Evolutionary conservation across 805 yeast species (phyloP).

Genomic region (Sungouiella thailandica): DNA sequence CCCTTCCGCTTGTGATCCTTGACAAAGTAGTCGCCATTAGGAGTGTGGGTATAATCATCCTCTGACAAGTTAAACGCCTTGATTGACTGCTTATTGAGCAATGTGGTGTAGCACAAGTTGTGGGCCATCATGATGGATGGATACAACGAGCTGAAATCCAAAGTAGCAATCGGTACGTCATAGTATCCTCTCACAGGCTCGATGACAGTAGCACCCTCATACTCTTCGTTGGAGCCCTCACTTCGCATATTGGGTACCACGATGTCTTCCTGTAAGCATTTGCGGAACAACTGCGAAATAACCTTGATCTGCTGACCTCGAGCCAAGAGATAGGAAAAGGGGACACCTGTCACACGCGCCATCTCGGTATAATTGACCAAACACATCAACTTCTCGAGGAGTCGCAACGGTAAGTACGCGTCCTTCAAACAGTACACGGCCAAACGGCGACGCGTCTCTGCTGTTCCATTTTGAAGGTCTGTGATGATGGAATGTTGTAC

Average conservation of each 20-base stretch:
- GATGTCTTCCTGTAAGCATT: conserved; percentile 79
- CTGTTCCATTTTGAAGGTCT: conserved; percentile 84
- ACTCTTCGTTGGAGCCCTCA: conserved; percentile 82
- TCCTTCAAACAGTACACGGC: conserved; percentile 98
- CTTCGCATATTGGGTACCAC: conserved; percentile 87
- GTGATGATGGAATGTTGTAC: conserved; percentile 97
- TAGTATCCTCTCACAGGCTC: conserved; percentile 96
- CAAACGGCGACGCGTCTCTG: conserved; percentile 88
- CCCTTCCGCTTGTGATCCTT: conserved; percentile 70
- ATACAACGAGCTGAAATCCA: conserved; percentile 95
- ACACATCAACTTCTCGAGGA: conserved; percentile 92
- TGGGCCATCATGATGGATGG: conserved; percentile 92
- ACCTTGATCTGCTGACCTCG: conserved; percentile 99
- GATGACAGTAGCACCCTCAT: conserved; percentile 98
- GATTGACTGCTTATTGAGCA: conserved; percentile 65
- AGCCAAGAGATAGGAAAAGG: conserved; percentile 79
- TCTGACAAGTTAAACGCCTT: conserved; percentile 58
- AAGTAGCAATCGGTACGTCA: conserved; percentile 94
- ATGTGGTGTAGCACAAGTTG: conserved; percentile 90
- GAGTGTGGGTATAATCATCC: conserved; percentile 79
- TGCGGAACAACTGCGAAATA: conserved; percentile 89
- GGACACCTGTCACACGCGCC: conserved; percentile 99
- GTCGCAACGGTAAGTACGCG: conserved; percentile 84
- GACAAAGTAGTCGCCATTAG: conserved; percentile 89
- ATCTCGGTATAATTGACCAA: conserved; percentile 95